Evolutionary conservation across 257 asterid species (phyloP).

Genomic region (Solanum virginianum): DNA sequence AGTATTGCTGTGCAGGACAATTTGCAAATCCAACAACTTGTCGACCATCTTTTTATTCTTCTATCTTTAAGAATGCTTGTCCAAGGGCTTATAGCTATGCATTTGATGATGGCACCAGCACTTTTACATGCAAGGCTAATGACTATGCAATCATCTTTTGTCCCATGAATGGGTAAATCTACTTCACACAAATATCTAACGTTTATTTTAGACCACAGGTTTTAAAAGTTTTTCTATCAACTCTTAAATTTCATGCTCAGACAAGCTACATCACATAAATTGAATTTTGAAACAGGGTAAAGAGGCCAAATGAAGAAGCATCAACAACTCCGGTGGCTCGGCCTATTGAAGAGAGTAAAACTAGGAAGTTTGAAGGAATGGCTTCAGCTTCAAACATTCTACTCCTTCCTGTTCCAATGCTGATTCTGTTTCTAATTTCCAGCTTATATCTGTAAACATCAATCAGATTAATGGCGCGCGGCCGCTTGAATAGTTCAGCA

Average conservation of each 20-base stretch:
- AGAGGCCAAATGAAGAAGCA: conserved; percentile 14
- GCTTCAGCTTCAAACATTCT: conserved; percentile 21
- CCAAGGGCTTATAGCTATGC: conserved; percentile 77
- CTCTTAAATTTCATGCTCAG: not conserved
- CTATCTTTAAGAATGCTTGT: conserved; percentile 60
- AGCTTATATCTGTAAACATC: not conserved
- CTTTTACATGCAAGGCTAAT: conserved; percentile 72
- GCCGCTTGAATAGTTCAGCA: not conserved
- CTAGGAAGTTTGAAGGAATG: conserved; percentile 1
- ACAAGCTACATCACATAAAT: not conserved
- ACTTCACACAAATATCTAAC: too few species aligned
- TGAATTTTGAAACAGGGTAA: conserved; percentile 25
- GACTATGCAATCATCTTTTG: conserved; percentile 46
- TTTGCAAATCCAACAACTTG: conserved; percentile 73
- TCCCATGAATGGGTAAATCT: conserved; percentile 10
- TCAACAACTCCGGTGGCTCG: conserved; percentile 13
- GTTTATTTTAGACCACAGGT: too few species aligned
- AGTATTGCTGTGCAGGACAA: conserved; percentile 78
- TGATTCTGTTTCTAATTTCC: conserved; percentile 10
- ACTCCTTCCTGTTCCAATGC: conserved; percentile 12
- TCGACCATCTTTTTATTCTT: conserved; percentile 56
- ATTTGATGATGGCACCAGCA: conserved; percentile 72
- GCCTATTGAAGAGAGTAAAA: conserved; percentile 14
- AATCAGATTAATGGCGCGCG: not conserved
- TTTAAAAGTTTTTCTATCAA: not conserved